phyloP scores from a whole-genome alignment of 2,329 filamentous ascomycete species.

The Fonsecaea multimorphosa region DNA sequence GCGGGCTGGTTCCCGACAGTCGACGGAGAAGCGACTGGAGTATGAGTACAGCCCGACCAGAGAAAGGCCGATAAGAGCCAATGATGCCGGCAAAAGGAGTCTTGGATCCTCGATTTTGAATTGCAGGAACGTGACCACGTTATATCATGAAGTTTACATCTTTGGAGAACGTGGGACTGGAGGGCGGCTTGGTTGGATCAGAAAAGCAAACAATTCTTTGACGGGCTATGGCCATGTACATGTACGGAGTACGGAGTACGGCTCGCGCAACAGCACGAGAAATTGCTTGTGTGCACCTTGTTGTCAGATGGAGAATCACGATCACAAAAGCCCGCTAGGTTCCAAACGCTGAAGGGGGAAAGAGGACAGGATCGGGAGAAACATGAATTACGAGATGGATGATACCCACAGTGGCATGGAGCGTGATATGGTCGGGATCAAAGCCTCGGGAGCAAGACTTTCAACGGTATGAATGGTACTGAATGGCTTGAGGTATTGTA shows the following conservation, averaged over 20 bases:
- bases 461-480: neutral
- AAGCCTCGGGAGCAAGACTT: neutral
- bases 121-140: neutral
- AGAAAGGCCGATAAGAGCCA: neutral
- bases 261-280: neutral
- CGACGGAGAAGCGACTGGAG: slow-evolving; percentile 33
- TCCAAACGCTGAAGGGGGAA: no score
- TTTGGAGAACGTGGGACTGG: neutral
- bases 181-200: neutral
- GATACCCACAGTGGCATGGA: neutral
- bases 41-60: slow-evolving; percentile 30
- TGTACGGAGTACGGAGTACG: neutral
- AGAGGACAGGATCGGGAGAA: neutral
- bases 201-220: neutral
- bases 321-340: neutral
- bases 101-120: neutral
- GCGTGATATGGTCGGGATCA: neutral
- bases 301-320: neutral
- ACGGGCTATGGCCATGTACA: neutral
- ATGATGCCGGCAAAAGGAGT: neutral
- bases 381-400: neutral
- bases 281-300: neutral
- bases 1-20: slow-evolving; percentile 18
- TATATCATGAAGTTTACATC: neutral
- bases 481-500: neutral